phyloP scores from a whole-genome alignment of 2,329 filamentous ascomycete genomes.

The Sclerotiophoma versabilis region DNA sequence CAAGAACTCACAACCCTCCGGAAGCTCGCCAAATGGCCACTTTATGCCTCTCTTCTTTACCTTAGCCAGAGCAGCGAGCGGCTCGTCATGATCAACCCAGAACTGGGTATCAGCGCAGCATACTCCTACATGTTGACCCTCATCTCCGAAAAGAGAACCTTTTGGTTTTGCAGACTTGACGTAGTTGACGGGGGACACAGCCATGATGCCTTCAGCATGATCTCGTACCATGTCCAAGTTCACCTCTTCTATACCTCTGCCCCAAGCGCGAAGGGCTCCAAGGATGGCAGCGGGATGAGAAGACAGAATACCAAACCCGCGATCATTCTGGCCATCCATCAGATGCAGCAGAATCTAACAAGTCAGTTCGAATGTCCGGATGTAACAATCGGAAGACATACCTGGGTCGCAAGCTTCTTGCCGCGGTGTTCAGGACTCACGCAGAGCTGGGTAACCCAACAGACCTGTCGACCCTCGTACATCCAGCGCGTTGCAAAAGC shows the following conservation, averaged over 20 bases:
- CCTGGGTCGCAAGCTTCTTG: not conserved
- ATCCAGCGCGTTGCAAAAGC: not conserved
- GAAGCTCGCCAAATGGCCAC: not conserved
- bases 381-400: not conserved
- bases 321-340: not conserved
- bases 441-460: conserved; percentile 1
- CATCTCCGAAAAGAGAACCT: not conserved
- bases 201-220: not conserved
- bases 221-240: not conserved
- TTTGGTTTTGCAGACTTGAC: not conserved
- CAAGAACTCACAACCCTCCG: not conserved
- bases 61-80: not conserved
- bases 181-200: not conserved
- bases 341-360: not conserved
- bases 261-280: not conserved
- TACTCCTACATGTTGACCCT: not conserved
- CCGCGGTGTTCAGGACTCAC: not conserved
- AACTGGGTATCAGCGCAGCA: not conserved
- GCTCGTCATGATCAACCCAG: not conserved
- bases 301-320: not conserved
- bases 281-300: not conserved
- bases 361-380: not conserved
- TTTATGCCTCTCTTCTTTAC: not conserved
- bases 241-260: not conserved
- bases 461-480: not conserved